Base-by-base conservation (phyloP, 306 rosid species). In the Quercus bicolor region DNA sequence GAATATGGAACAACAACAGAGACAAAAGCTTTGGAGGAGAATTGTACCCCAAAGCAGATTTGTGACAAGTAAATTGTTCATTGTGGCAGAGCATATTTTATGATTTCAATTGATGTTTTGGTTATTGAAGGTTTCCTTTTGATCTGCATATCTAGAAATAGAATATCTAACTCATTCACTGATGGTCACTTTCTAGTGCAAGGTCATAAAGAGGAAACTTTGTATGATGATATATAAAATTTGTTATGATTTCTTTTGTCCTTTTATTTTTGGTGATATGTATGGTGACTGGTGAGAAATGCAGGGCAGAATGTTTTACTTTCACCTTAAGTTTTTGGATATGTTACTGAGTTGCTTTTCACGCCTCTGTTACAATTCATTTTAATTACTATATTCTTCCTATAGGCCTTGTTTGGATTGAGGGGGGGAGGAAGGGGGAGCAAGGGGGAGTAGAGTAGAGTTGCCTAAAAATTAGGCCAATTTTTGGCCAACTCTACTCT, bases 1-100 rank as follows among this genome's bases (percentile, higher is more conserved):
- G 98, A 92, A 83, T 95, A 95, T 18, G 98, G 98, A 1, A 95
- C 98, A 0, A 97, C 98, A 1, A 92, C 98, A 1, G 98, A 95
- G 87, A 95, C 98, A 14, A 95, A 95, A 73, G 98, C 98, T 65
- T 6, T 95, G 89, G 98, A 95, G 79, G 98, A 95, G 89, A 91
- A 91, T 3, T 90, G 96, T 76, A 90, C 97, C 69, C 97, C 98
- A 16, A 83, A 91, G 70, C 89, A 95, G 82, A 95, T 95, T 72
- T 95, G 99, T 75, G 98, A 95, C 86, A 95, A 93, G 99, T 95
- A 84, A 72, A 70, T 20, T 48, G 4, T 64, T 55, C 57, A 16
- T 48, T 23, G 45, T 37, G 2, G 13, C 14, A 59, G 23, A 70
- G 53, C 13, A 21, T 14, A 2, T 5, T 45, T 24, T 21, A 45